These are phyloP conservation scores for Beauveria sp. DNA, from an alignment of 2,329 filamentous ascomycete genomes.

Conservation along the genomic window DNA sequence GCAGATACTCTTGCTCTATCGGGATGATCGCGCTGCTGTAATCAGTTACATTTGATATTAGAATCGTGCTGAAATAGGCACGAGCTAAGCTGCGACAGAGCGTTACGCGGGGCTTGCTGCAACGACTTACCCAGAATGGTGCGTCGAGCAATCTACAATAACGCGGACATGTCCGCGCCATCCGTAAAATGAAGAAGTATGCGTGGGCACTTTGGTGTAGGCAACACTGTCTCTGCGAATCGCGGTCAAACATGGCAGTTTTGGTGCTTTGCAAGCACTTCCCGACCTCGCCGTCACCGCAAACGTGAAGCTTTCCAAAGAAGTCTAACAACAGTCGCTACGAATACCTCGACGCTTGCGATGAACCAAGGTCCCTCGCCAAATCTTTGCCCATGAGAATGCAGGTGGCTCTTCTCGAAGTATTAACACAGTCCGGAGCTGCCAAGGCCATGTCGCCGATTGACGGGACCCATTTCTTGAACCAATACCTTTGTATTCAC, in stretches of 20 bases:
- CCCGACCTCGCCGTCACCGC: not conserved
- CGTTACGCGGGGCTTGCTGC: conserved; percentile 4
- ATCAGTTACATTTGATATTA: no score
- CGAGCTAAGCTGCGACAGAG: not conserved
- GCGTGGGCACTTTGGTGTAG: not conserved
- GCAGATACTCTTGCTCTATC: no score
- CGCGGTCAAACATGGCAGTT: not conserved
- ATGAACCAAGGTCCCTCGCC: not conserved
- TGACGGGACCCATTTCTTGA: not conserved
- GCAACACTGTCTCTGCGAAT: not conserved
- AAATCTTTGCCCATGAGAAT: not conserved
- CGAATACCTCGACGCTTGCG: not conserved
- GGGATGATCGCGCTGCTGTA: no score
- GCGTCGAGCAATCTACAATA: not conserved
- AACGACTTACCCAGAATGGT: not conserved
- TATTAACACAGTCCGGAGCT: not conserved
- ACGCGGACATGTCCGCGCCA: not conserved
- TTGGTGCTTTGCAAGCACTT: not conserved
- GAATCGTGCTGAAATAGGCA: no score
- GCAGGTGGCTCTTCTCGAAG: not conserved
- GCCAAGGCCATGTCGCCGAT: not conserved
- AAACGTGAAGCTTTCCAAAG: not conserved
- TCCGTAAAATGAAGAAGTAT: not conserved
- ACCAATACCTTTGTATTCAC: not conserved
- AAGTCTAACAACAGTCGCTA: not conserved